phyloP scores from a whole-genome alignment of 345 rosid genomes.

The Sapria himalayana region DNA sequence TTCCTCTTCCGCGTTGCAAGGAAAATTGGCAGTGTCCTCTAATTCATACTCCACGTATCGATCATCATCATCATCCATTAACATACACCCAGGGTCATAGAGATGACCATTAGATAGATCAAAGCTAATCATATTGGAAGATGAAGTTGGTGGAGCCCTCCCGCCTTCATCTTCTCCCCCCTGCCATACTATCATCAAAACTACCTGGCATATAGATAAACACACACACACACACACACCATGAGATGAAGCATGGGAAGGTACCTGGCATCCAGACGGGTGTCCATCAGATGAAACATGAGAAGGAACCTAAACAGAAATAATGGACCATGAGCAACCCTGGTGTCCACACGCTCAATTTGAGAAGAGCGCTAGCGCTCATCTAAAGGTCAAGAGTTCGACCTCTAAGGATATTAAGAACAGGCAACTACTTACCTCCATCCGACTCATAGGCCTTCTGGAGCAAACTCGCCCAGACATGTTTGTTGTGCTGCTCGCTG shows the following conservation, averaged over 20 bases:
- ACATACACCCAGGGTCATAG: constrained; percentile 33
- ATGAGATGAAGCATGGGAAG: no score
- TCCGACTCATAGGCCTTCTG: constrained; percentile 75
- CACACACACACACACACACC: no score
- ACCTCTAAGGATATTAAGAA: background rate
- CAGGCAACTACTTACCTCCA: constrained; percentile 35
- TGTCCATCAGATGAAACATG: constrained; percentile 29
- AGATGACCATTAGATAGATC: constrained; percentile 53
- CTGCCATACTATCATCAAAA: no score
- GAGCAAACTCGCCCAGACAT: constrained; percentile 46
- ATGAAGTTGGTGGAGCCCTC: constrained; percentile 18
- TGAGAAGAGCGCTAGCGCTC: background rate
- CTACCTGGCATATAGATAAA: no score
- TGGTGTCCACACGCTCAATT: background rate
- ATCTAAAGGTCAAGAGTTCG: background rate
- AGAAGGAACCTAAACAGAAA: constrained; percentile 46
- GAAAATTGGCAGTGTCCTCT: constrained; percentile 62
- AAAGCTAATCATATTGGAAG: constrained; percentile 71
- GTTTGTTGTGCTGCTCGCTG: constrained; percentile 25
- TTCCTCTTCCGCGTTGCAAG: constrained; percentile 57
- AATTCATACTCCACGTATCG: constrained; percentile 64
- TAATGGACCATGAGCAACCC: constrained; percentile 5
- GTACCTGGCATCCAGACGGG: constrained; percentile 34
- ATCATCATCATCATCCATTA: constrained; percentile 40
- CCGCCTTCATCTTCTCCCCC: constrained; percentile 3